Percentiles rank a stretch among this genome's conserved stretches.
Evolutionary conservation across 1,284 basidiomycete genomes (phyloP).

Genomic region (Porogramme epimiltina): DNA sequence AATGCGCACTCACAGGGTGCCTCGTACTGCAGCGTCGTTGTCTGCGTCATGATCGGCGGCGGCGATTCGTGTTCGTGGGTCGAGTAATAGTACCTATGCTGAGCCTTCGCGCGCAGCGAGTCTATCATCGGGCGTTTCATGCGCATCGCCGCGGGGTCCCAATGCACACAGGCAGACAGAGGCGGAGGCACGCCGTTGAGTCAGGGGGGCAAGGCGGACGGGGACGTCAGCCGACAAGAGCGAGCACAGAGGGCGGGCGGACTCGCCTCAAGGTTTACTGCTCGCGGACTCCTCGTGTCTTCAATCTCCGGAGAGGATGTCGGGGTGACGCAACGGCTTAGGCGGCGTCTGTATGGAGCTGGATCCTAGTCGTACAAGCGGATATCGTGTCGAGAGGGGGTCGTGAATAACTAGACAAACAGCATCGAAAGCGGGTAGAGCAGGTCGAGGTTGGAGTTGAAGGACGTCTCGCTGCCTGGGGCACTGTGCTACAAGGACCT

Average conservation of each 20-base stretch:
- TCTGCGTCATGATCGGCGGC: slow-evolving; percentile 52
- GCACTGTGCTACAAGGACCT: no score
- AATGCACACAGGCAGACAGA: not conserved
- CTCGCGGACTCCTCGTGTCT: slow-evolving; percentile 4
- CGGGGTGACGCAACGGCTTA: no score
- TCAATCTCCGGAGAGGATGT: slow-evolving; percentile 5
- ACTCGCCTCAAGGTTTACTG: slow-evolving; percentile 15
- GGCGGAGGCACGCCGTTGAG: not conserved
- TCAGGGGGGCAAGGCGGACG: not conserved
- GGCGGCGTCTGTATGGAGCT: no score
- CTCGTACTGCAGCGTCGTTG: slow-evolving; percentile 70
- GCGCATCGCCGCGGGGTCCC: slow-evolving; percentile 10
- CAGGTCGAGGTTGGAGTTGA: no score
- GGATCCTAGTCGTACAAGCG: no score
- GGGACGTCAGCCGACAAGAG: slow-evolving; percentile 1
- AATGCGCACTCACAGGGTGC: slow-evolving; percentile 62
- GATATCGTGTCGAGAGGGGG: no score
- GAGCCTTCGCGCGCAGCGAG: slow-evolving; percentile 12
- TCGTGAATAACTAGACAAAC: no score
- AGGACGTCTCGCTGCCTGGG: no score
- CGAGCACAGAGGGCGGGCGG: not conserved
- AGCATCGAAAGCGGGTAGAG: no score
- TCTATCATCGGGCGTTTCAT: slow-evolving; percentile 11
- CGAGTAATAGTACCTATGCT: slow-evolving; percentile 16
- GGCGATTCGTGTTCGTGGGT: slow-evolving; percentile 9